These are phyloP conservation scores for Linanthus parryae DNA, from an alignment of 148 eudicot species.

Conservation along the genomic window DNA sequence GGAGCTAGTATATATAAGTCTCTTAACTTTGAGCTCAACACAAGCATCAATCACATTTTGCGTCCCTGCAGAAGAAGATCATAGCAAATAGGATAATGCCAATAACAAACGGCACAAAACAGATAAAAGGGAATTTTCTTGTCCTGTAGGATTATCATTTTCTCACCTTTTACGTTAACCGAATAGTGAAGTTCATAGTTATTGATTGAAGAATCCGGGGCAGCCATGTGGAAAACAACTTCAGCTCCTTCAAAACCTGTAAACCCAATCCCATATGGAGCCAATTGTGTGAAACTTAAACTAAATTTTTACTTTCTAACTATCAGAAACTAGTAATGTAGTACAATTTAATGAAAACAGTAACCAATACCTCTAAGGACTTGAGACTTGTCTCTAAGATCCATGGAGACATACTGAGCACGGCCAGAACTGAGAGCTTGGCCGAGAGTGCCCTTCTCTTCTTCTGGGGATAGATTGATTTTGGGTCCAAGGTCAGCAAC, in stretches of 20 bases:
- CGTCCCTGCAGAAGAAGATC: slow-evolving; percentile 45
- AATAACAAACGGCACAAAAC: not conserved
- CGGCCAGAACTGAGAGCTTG: slow-evolving; percentile 58
- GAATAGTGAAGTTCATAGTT: slow-evolving; percentile 71
- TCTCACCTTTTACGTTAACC: slow-evolving; percentile 78
- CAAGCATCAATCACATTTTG: slow-evolving; percentile 86
- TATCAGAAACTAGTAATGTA: too few species aligned
- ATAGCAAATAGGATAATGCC: not conserved
- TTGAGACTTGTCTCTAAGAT: slow-evolving; percentile 74
- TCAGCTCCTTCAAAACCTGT: slow-evolving; percentile 87
- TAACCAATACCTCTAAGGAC: slow-evolving; percentile 70
- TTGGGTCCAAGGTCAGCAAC: slow-evolving; percentile 59
- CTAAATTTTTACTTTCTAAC: too few species aligned
- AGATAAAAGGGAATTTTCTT: not conserved
- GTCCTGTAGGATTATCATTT: not conserved
- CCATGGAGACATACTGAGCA: slow-evolving; percentile 56
- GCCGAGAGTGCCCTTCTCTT: slow-evolving; percentile 62
- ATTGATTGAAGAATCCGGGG: slow-evolving; percentile 95
- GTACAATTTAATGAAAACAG: too few species aligned
- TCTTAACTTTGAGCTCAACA: slow-evolving; percentile 67
- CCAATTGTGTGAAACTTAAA: too few species aligned
- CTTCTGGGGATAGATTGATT: slow-evolving; percentile 48
- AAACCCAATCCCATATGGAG: too few species aligned
- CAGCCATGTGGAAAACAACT: slow-evolving; percentile 98
- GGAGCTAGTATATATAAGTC: slow-evolving; percentile 91